Base-by-base conservation (phyloP, 2,329 filamentous ascomycete species). In the Monosporascus sp. region DNA sequence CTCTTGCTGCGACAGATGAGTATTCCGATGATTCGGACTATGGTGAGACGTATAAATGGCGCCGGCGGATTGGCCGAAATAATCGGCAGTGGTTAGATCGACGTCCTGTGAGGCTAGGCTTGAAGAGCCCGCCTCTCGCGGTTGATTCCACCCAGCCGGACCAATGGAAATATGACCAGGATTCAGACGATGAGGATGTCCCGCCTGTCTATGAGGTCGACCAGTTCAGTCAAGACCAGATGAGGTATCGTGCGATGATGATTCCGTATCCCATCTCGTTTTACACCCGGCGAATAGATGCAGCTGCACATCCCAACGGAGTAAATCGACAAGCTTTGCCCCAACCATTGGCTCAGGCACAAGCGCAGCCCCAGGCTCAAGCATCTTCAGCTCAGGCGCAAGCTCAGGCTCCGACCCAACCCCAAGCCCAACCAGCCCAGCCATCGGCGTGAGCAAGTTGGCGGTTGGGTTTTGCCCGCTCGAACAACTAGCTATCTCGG, bases 21-120 rank as follows among this genome's bases (percentile, higher is more conserved):
- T 64, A 68, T 18, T 61, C 68, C 39, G 70, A 72, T 31, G 72
- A 76, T 52, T 62, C 67, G 35, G 68, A 72, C 56, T 65, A 69
- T 63, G 60, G 71, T 60, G 64, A 67, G 59, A 65, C 75, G 52
- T 86, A 88, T 51, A 85, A 87, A 17, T 97, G 89, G 76, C 85
- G 93, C 60, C 84, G 91, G 58, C 87, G 94, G 54, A 84, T 91
- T 52, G 93, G 93, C 51, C 87, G 93, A 61, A 80, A 92, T 57
- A 90, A 91, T 58, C 85, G 93, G 39, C 70, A 96, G 60, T 90
- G 91, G 81, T 90, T 97, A 60, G 94, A 97, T 71, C 86, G 91
- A 62, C 85, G 89, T 61, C 85, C 87, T 52, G 75, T 90, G 66
- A 79, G 57, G 43, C 18, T 44, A 25, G 60, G 54, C 44, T 52